Evolutionary conservation across 345 rosid genomes (phyloP), one percentile per base, ranked within the genome.

Genomic region (Salix brachista): DNA sequence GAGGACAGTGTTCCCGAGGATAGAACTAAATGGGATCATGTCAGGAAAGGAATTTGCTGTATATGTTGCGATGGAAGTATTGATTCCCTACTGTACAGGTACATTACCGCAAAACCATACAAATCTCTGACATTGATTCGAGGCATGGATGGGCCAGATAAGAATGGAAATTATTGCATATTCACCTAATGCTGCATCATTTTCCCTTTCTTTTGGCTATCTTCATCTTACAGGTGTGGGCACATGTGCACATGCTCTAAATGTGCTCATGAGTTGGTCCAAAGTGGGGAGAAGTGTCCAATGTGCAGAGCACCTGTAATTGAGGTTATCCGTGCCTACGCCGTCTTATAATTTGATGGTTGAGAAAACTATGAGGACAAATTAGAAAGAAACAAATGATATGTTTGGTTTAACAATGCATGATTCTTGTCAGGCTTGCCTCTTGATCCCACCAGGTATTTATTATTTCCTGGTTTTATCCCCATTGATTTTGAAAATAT

Each of bases 211-310:
- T 67, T 67, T 39, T 46, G 28, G 13, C 9, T 21, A 8, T 37
- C 3, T 32, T 52, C 39, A 76, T 76, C 44, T 70, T 78, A 67
- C 91, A 95, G 99, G 86, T 95, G 99, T 52, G 99, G 99, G 82
- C 99, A 95, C 86, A 91, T 93, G 99, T 93, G 97, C 85, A 78
- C 94, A 4, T 95, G 97, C 77, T 89, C 90, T 36, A 88, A 84
- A 80, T 95, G 99, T 79, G 99, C 96, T 34, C 88, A 86, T 85
- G 85, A 85, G 82, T 83, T 95, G 85, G 88, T 93, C 68, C 85
- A 85, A 82, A 81, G 78, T 34, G 89, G 92, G 67, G 97, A 85
- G 62, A 95, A 93, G 84, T 95, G 99, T 82, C 99, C 99, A n/a
- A 91, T 93, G 97, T 93, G 97, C 74, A 78, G 78, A 67, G 99